Percentiles rank a stretch among this genome's conserved stretches.
Evolutionary conservation across 2,329 filamentous ascomycete genomes (phyloP).

Genomic region (Aspergillus eucalypticola): DNA sequence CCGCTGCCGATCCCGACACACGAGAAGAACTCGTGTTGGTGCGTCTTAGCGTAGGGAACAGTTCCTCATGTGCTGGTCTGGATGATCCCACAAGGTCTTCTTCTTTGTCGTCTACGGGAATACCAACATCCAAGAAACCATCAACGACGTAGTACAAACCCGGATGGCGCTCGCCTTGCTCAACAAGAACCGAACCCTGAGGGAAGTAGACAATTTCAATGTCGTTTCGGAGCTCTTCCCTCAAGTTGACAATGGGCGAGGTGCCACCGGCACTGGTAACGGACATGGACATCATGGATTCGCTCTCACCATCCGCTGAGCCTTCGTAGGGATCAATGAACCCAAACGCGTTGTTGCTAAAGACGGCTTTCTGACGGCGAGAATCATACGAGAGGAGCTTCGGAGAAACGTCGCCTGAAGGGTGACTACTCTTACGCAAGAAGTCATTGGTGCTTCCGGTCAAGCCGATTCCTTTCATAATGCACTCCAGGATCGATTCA

Average conservation of each 20-base stretch:
- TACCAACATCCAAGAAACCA: constrained; percentile 90
- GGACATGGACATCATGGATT: constrained; percentile 73
- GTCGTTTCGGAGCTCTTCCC: constrained; percentile 83
- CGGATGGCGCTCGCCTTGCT: constrained; percentile 95
- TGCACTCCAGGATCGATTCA: constrained; percentile 87
- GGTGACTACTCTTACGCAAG: constrained; percentile 59
- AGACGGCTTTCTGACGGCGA: constrained; percentile 73
- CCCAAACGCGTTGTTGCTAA: constrained; percentile 88
- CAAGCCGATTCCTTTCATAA: constrained; percentile 90
- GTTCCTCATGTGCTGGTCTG: constrained; percentile 36
- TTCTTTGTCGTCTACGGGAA: constrained; percentile 67
- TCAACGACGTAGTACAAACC: constrained; percentile 97
- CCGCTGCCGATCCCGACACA: constrained; percentile 23
- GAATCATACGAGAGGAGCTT: constrained; percentile 81
- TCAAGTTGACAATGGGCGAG: constrained; percentile 64
- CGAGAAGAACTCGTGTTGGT: constrained; percentile 47
- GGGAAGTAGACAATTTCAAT: constrained; percentile 98
- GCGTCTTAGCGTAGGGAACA: constrained; percentile 49
- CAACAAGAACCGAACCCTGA: constrained; percentile 88
- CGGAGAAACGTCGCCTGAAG: constrained; percentile 83
- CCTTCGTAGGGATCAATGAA: constrained; percentile 83
- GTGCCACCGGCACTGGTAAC: constrained; percentile 64
- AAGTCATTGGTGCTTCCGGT: constrained; percentile 64
- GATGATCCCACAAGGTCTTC: constrained; percentile 42
- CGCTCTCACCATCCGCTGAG: constrained; percentile 73